phyloP scores from a whole-genome alignment of 805 yeast species.

The Monosporozyma servazzii region DNA sequence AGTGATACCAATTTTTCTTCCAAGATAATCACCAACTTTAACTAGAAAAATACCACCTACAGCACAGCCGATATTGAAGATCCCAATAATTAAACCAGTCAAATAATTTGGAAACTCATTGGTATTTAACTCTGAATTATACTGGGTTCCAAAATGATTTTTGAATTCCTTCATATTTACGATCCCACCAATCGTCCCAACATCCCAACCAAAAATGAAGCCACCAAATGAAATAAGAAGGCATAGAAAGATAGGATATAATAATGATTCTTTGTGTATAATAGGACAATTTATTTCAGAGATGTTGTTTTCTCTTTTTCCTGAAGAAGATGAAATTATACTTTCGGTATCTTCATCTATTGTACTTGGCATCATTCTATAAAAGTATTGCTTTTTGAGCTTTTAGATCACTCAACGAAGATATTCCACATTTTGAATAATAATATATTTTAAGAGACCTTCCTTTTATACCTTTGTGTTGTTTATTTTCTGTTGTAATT shows the following conservation, averaged over 20 bases:
- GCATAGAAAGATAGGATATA: constrained; percentile 33
- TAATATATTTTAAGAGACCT: not conserved
- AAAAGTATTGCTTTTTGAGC: not conserved
- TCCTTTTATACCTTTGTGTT: not conserved
- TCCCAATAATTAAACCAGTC: constrained; percentile 43
- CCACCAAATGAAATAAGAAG: constrained; percentile 60
- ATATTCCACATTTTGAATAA: too few species aligned
- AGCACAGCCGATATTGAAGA: constrained; percentile 63
- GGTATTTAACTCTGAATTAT: constrained; percentile 20
- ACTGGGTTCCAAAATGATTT: constrained; percentile 39
- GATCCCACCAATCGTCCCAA: constrained; percentile 69
- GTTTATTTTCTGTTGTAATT: not conserved
- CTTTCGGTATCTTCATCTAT: not conserved
- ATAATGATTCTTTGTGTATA: not conserved
- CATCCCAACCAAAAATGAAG: constrained; percentile 66
- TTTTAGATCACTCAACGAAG: not conserved
- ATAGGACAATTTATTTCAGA: not conserved
- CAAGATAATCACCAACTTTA: constrained; percentile 49
- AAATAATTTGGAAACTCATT: constrained; percentile 32
- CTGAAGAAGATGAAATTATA: not conserved
- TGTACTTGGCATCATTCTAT: not conserved
- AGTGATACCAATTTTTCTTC: constrained; percentile 51
- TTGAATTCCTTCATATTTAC: constrained; percentile 50
- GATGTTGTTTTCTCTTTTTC: not conserved
- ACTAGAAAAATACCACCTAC: constrained; percentile 56